These are phyloP conservation scores for Ustilago cynodontis DNA, from an alignment of 1,284 basidiomycete species.

Conservation along the genomic window DNA sequence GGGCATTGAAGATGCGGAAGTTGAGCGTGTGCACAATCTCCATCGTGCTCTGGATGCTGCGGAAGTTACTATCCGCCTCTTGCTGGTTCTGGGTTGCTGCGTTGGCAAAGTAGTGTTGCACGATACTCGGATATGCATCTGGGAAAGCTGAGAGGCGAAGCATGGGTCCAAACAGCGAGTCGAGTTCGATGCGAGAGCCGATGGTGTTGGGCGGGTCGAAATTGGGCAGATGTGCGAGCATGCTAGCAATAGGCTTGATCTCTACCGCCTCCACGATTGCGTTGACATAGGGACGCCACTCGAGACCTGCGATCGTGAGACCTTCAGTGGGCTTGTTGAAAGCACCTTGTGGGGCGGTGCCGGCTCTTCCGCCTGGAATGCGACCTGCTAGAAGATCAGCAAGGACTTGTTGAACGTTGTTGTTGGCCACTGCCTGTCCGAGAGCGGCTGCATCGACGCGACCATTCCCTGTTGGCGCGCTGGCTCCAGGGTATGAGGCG, in stretches of 20 bases:
- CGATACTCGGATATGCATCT: slow-evolving; percentile 60
- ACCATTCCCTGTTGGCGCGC: slow-evolving; percentile 7
- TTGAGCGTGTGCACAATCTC: slow-evolving; percentile 76
- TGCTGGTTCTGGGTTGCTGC: slow-evolving; percentile 46
- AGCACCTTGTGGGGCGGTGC: slow-evolving; percentile 3
- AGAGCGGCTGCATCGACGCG: slow-evolving; percentile 40
- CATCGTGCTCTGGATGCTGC: slow-evolving; percentile 60
- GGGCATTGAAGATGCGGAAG: slow-evolving; percentile 88
- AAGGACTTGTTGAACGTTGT: slow-evolving; percentile 60
- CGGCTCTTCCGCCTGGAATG: slow-evolving; percentile 34
- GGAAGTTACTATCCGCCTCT: slow-evolving; percentile 58
- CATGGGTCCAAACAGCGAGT: slow-evolving; percentile 64
- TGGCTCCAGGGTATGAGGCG: background rate
- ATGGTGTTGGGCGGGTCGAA: slow-evolving; percentile 78
- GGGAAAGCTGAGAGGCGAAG: slow-evolving; percentile 63
- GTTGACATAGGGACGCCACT: slow-evolving; percentile 87
- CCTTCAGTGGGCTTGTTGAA: slow-evolving; percentile 47
- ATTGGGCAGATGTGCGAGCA: slow-evolving; percentile 77
- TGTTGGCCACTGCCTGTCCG: slow-evolving; percentile 48
- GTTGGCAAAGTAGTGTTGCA: slow-evolving; percentile 57
- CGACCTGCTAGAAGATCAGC: slow-evolving; percentile 57
- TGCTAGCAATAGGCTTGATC: slow-evolving; percentile 82
- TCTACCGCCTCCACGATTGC: slow-evolving; percentile 84
- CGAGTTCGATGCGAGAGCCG: slow-evolving; percentile 71
- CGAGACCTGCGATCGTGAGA: slow-evolving; percentile 71